phyloP scores from a whole-genome alignment of 2,329 filamentous ascomycete genomes.

The Didymella pomorum region DNA sequence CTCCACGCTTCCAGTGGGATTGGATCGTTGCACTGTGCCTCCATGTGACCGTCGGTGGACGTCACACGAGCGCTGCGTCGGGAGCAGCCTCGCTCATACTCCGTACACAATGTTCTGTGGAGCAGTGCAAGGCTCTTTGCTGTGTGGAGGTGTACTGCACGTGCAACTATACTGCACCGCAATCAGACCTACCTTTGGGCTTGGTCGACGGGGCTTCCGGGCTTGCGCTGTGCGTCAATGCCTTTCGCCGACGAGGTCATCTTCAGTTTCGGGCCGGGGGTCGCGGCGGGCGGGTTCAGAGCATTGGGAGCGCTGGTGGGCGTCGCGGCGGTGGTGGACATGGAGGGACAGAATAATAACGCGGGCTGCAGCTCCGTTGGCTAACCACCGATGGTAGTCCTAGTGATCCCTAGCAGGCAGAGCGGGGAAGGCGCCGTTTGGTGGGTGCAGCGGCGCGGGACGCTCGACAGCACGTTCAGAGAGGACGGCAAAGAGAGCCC shows the following conservation, averaged over 20 bases:
- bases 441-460: slow-evolving; percentile 34
- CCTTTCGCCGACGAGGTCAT: slow-evolving; percentile 59
- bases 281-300: slow-evolving; percentile 46
- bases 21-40: slow-evolving; percentile 42
- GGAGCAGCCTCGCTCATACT: neutral
- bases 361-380: slow-evolving; percentile 23
- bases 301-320: slow-evolving; percentile 47
- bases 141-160: neutral
- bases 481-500: neutral
- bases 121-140: no score
- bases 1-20: neutral
- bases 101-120: no score
- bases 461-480: slow-evolving; percentile 3
- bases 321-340: slow-evolving; percentile 40
- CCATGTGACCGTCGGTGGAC: slow-evolving; percentile 43
- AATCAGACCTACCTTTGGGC: slow-evolving; percentile 62
- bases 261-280: slow-evolving; percentile 57
- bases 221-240: slow-evolving; percentile 63
- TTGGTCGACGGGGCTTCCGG: slow-evolving; percentile 63
- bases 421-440: slow-evolving; percentile 4
- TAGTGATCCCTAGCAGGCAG: neutral
- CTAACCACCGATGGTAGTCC: no score
- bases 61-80: slow-evolving; percentile 35
- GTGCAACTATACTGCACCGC: neutral
- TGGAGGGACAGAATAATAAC: slow-evolving; percentile 33